Base-by-base conservation (phyloP, 441 rosid species). In the Pelargonium fulgidum region DNA sequence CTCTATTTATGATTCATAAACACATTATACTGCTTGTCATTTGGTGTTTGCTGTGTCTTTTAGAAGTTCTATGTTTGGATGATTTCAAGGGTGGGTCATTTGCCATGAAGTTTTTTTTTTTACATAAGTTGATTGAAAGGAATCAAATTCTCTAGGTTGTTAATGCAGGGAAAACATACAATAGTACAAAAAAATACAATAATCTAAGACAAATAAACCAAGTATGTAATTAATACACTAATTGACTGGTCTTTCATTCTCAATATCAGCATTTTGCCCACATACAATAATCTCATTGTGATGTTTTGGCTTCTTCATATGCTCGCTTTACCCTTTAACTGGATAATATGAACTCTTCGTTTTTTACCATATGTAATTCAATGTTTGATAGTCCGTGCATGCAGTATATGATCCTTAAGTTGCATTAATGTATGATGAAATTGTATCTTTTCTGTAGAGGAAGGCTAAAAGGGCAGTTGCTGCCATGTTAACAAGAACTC, bases 381-480 rank as follows among this genome's bases (percentile, higher is more conserved):
- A 17, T 17, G 22, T 56, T 17, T 6, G 62, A 41, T 41, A 41
- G 45, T 9, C 45, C 45, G 9, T 41, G 62, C 62, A 56, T 56
- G 62, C 20, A 56, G 63, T 12, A 16, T 12, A 16, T 17, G 0
- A 69, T 16, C n/a, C 29, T 26, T 24, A 36, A 50, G 19, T 45
- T 19, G 65, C 48, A 68, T 39, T 50, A 1, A 52, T 68, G 8
- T 26, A 14, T 67, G 26, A 45, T 19, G 13, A 20, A 44, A 20
- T 4, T 22, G 6, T 75, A 45, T 42, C 20, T 44, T 68, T 68
- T 65, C 4, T 65, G 69, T 75, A 92, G 99, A 74, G 79, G 64
- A 94, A 85, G 82, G 98, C 96, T 72, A 94, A 82, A 72, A 83
- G 85, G 76, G 99, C 99, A 47, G 97, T 94, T 75, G 97, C 96